phyloP scores from a whole-genome alignment of 2,329 filamentous ascomycete genomes.

The Colletotrichum sp. region DNA sequence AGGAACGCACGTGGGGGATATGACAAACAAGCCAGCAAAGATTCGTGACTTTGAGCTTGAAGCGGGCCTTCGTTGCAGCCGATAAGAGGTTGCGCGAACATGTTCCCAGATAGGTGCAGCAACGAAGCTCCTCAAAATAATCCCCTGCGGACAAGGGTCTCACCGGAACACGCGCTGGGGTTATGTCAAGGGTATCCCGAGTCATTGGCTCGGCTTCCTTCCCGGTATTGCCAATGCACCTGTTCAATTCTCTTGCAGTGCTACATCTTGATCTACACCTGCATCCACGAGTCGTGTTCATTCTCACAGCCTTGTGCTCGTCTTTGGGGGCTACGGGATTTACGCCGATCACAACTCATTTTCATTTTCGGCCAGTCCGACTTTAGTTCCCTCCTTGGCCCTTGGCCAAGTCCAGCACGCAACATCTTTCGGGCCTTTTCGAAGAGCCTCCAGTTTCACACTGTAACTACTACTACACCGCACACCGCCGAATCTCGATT shows the following conservation, averaged over 20 bases:
- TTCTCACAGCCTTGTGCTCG: neutral
- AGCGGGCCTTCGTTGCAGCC: neutral
- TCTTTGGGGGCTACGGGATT: neutral
- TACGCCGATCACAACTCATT: neutral
- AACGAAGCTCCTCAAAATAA: neutral
- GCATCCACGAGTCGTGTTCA: neutral
- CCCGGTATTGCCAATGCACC: neutral
- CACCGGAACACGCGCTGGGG: neutral
- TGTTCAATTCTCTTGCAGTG: neutral
- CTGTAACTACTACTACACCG: neutral
- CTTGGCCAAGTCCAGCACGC: neutral
- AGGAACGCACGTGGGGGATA: neutral
- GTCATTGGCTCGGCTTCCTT: neutral
- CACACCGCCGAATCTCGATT: neutral
- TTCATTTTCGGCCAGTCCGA: neutral
- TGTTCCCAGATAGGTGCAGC: neutral
- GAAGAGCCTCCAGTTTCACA: neutral
- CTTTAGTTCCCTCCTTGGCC: neutral
- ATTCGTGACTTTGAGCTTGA: neutral
- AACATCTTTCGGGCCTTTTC: neutral
- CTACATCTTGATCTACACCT: neutral
- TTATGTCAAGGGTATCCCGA: neutral
- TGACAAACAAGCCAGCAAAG: neutral
- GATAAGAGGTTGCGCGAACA: neutral
- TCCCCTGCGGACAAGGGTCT: neutral